Evolutionary conservation across 2,329 filamentous ascomycete species (phyloP).

Genomic region (Cordyceps cateniannulata): DNA sequence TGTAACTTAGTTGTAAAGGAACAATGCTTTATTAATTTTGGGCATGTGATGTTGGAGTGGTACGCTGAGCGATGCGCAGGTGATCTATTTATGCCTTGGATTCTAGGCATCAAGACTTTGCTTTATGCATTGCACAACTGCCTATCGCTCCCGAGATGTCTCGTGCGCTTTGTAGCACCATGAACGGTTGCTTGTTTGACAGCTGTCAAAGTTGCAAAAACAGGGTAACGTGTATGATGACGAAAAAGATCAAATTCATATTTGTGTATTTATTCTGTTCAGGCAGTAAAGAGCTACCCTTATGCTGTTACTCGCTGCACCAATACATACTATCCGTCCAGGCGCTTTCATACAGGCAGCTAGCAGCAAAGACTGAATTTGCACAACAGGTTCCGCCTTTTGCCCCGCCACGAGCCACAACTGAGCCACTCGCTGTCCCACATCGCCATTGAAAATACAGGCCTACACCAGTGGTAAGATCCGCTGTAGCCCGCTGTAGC

Average conservation of each 20-base stretch:
- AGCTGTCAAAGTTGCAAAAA: background rate
- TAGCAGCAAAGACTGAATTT: background rate
- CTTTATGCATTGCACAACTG: background rate
- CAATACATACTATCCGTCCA: too few relatives aligned
- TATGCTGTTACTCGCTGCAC: too few relatives aligned
- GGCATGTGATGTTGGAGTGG: too few relatives aligned
- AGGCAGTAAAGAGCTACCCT: too few relatives aligned
- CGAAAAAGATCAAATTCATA: too few relatives aligned
- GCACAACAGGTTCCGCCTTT: background rate
- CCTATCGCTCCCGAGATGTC: background rate
- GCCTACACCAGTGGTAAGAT: background rate
- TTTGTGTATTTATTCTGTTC: too few relatives aligned
- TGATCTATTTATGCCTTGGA: too few relatives aligned
- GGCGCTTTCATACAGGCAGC: background rate
- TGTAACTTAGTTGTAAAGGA: too few relatives aligned
- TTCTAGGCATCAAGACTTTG: too few relatives aligned
- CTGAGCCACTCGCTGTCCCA: background rate
- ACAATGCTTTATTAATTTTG: too few relatives aligned
- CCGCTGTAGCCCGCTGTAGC: background rate
- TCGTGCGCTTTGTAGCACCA: background rate
- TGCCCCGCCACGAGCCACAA: conserved; percentile 4
- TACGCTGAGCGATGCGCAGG: too few relatives aligned
- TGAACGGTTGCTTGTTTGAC: background rate
- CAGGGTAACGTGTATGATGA: too few relatives aligned
- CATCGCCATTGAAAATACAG: background rate